phyloP scores from a whole-genome alignment of 1,139 yeast species.

The Pichia norvegensis region DNA sequence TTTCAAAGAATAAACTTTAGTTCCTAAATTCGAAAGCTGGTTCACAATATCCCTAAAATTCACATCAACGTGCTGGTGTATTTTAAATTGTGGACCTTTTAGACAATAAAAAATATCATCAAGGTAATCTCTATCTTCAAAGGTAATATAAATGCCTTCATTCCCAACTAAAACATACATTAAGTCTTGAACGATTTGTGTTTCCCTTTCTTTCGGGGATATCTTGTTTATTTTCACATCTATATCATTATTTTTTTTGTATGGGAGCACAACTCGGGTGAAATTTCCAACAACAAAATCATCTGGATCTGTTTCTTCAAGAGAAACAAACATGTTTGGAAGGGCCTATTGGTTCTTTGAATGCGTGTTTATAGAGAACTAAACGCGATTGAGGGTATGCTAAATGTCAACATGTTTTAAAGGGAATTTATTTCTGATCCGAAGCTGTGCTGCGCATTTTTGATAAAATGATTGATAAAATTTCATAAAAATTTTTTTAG shows the following conservation, averaged over 20 bases:
- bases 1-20: conserved; percentile 47
- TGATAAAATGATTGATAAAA: no score
- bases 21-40: conserved; percentile 54
- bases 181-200: conserved; percentile 62
- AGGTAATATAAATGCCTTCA: conserved; percentile 74
- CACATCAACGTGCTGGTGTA: conserved; percentile 66
- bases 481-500: no score
- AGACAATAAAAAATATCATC: conserved; percentile 31
- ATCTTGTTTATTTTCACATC: not conserved
- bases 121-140: conserved; percentile 53
- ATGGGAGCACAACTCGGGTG: not conserved
- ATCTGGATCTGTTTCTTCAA: conserved; percentile 5
- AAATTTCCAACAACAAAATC: conserved; percentile 3
- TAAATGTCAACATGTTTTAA: not conserved
- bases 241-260: conserved; percentile 2
- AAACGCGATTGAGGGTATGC: no score
- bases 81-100: conserved; percentile 66
- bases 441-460: not conserved
- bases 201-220: conserved; percentile 46
- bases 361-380: no score
- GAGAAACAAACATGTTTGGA: not conserved
- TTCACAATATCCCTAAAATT: conserved; percentile 68
- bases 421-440: not conserved
- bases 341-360: no score
- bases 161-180: conserved; percentile 62